Percentiles rank a stretch among this genome's conserved stretches.
Conservation (phyloP, 805 yeast genomes). For the Candida namnaoensis region DNA sequence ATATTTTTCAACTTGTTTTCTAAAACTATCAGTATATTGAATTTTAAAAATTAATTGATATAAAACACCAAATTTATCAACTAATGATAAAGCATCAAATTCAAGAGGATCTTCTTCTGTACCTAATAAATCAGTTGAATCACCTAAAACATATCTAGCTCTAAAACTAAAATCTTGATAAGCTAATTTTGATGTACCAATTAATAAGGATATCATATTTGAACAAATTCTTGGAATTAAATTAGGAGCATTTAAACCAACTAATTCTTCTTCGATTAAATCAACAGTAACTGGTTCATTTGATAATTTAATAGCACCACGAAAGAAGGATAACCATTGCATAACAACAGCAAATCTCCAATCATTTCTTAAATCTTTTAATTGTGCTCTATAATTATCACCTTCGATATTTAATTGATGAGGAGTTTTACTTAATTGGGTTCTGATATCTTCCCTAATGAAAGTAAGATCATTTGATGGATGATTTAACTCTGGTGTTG, state of each 20-base stretch:
- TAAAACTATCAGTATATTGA: constrained; percentile 34
- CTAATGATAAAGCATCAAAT: constrained; percentile 31
- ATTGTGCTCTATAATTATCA: constrained; percentile 20
- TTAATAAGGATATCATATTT: constrained; percentile 10
- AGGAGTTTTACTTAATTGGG: constrained; percentile 31
- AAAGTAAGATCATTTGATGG: constrained; percentile 17
- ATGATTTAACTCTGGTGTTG: constrained; percentile 15
- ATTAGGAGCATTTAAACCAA: constrained; percentile 32
- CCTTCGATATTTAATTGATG: constrained; percentile 27
- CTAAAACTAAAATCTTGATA: constrained; percentile 17
- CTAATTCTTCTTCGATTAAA: constrained; percentile 49
- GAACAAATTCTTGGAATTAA: constrained; percentile 34
- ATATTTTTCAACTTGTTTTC: constrained; percentile 35
- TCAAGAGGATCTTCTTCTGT: constrained; percentile 17
- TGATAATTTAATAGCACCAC: constrained; percentile 40
- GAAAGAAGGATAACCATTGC: constrained; percentile 49
- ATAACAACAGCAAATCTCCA: constrained; percentile 30
- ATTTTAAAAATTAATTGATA: constrained; percentile 33
- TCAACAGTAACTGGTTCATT: constrained; percentile 50
- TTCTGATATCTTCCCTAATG: constrained; percentile 24
- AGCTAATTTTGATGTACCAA: constrained; percentile 12
- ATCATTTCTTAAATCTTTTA: constrained; percentile 25
- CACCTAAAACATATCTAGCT: constrained; percentile 18
- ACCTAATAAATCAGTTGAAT: constrained; percentile 11
- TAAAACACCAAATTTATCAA: constrained; percentile 41